phyloP scores from a whole-genome alignment of 2,329 filamentous ascomycete species.

The Clonostachys rosea region DNA sequence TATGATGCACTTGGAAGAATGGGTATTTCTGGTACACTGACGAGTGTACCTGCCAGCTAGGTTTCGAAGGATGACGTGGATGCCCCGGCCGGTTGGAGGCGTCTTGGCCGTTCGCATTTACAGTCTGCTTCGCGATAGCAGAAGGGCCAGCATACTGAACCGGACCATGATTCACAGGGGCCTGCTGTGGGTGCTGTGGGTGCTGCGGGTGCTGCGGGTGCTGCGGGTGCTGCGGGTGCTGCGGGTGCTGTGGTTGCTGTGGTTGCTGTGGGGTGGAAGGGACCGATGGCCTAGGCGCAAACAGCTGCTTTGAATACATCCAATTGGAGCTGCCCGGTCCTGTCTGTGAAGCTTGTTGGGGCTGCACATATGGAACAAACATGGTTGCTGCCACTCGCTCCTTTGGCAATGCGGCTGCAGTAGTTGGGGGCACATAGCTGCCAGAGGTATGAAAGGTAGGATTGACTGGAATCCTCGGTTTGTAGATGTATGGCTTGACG shows the following conservation, averaged over 20 bases:
- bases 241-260: neutral
- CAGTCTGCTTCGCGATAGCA: neutral
- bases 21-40: conserved; percentile 48
- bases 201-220: neutral
- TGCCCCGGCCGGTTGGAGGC: neutral
- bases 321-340: neutral
- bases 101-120: no score
- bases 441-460: conserved; percentile 10
- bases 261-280: no score
- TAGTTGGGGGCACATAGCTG: conserved; percentile 14
- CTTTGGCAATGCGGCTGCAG: neutral
- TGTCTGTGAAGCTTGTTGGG: no score
- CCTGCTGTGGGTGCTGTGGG: neutral
- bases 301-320: conserved; percentile 12
- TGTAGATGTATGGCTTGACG: conserved; percentile 47
- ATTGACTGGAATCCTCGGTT: conserved; percentile 34
- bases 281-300: conserved; percentile 8
- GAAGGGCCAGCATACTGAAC: neutral
- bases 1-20: conserved; percentile 57
- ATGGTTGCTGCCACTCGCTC: no score
- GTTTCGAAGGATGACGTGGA: conserved; percentile 15
- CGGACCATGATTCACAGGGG: no score
- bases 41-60: conserved; percentile 24
- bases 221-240: neutral
- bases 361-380: no score